Base-by-base conservation (phyloP, 176 grass and related monocot genomes). In the Chrysopogon serrulatus region DNA sequence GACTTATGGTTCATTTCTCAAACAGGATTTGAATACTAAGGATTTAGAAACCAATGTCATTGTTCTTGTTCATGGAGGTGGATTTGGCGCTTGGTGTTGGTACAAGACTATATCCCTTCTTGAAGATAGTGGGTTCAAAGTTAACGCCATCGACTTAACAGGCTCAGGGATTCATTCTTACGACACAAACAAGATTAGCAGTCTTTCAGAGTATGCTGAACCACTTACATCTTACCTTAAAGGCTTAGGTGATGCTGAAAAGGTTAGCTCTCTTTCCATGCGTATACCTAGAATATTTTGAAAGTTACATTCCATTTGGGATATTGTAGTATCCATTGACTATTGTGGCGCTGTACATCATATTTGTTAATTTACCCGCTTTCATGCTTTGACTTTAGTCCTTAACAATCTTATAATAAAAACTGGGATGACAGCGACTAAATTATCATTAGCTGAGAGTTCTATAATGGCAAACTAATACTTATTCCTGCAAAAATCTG, bases 1-100 rank as follows among this genome's bases (percentile, higher is more conserved):
- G 14, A 64, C 30, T 39, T 42, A 35, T 72, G 57, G 4, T 83
- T 71, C 76, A 37, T 77, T 65, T 79, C 45, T 70, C 18, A 73
- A 86, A 56, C 88, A 99, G 93, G 96, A 94, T 64, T 77, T 96
- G 65, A 92, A 89, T 12, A 77, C 84, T 26, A 89, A 94, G 44
- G 88, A 92, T 77, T 81, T 99, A 68, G 96, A 99, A 83, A 94
- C 91, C 40, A 92, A 89, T 32, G 68, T 79, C 77, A 89, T 99
- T 81, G 91, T 96, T 93, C 89, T 99, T 80, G 93, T 99, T 62
- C 93, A 99, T 71, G 93, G 96, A 81, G 93, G 93, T 42, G 96
- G 96, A 40, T 99, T 99, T 87, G 96, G 96, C 85, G 96, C 96
- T 78, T 99, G 96, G 96, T 96, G 96, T 65, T 99, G 96, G 96